These are phyloP conservation scores for Tuctoria greenei DNA, from an alignment of 176 grass and related monocot species.

Conservation along the genomic window DNA sequence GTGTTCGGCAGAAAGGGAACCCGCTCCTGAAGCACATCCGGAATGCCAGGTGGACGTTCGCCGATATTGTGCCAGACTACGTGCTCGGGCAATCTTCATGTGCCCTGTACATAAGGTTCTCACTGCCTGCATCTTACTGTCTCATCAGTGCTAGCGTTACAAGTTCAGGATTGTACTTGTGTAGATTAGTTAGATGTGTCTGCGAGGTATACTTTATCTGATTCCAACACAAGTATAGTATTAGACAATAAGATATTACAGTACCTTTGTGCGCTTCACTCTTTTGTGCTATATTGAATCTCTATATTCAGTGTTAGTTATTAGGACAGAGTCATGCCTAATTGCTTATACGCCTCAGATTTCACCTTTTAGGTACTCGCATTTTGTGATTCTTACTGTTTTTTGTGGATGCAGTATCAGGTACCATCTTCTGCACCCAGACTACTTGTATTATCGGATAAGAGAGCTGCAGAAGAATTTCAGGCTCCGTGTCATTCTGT, in stretches of 20 bases:
- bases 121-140: neutral
- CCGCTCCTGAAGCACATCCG: conserved; percentile 93
- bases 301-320: neutral
- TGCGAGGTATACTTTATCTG: neutral
- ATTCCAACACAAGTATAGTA: neutral
- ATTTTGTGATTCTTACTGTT: conserved; percentile 21
- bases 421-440: conserved; percentile 96
- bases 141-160: neutral
- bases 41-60: conserved; percentile 84
- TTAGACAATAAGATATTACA: neutral
- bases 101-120: conserved; percentile 90
- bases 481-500: conserved; percentile 82
- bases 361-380: neutral
- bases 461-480: conserved; percentile 92
- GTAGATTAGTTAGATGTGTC: neutral
- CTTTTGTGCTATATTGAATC: neutral
- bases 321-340: neutral
- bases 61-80: conserved; percentile 81
- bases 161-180: neutral
- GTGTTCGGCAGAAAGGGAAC: conserved; percentile 74
- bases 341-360: neutral
- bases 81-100: conserved; percentile 80
- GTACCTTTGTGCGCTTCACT: neutral
- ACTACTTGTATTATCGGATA: conserved; percentile 96
- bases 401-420: conserved; percentile 60